Conservation (phyloP, 2,329 filamentous ascomycete species). For the Aspergillus sp. region DNA sequence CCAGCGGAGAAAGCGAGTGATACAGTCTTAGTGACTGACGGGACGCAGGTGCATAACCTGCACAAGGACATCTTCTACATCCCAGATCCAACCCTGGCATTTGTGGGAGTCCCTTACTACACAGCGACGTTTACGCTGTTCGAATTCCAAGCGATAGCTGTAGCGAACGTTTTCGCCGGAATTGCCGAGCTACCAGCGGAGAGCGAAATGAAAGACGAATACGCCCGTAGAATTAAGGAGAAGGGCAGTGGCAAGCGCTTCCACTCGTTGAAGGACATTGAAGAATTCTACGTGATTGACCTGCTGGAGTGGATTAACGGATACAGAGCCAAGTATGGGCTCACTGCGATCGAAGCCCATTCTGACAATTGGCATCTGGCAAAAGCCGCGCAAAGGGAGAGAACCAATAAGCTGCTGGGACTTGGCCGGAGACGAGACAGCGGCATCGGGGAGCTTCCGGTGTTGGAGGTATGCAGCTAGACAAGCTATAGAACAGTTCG, state of each 20-base stretch:
- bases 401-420: conserved; percentile 20
- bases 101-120: conserved; percentile 67
- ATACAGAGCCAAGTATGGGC: conserved; percentile 16
- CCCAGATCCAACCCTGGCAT: conserved; percentile 62
- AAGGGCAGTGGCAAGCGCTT: conserved; percentile 39
- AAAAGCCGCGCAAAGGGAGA: conserved; percentile 28
- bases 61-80: conserved; percentile 74
- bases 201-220: conserved; percentile 41
- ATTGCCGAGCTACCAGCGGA: conserved; percentile 50
- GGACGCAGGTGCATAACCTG: conserved; percentile 65
- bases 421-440: conserved; percentile 11
- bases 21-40: conserved; percentile 62
- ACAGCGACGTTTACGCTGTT: conserved; percentile 69
- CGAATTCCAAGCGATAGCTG: conserved; percentile 67
- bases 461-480: conserved; percentile 8
- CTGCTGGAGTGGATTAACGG: conserved; percentile 41
- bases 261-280: conserved; percentile 39
- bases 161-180: conserved; percentile 60
- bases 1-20: conserved; percentile 53
- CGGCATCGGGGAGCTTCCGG: conserved; percentile 16
- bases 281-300: conserved; percentile 37
- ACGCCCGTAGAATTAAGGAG: conserved; percentile 23
- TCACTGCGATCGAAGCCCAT: conserved; percentile 33
- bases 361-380: conserved; percentile 32
- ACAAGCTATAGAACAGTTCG: neutral